Conservation (phyloP, 306 rosid genomes). For the Trifolium subterraneum region DNA sequence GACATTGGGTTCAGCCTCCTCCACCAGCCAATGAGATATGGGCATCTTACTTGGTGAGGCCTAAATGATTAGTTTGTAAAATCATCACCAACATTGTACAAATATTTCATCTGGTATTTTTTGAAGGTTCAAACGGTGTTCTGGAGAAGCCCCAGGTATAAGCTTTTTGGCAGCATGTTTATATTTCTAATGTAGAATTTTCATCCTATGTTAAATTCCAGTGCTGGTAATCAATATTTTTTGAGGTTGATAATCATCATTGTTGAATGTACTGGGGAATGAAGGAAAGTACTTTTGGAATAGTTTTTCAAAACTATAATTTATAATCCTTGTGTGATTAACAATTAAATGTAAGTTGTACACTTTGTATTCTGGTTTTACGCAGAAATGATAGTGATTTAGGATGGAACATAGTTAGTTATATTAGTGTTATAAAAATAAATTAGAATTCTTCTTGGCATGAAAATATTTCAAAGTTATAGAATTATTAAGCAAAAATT, state of each 20-base stretch:
- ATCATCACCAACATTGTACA: constrained; percentile 11
- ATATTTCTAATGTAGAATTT: not conserved
- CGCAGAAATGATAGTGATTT: not conserved
- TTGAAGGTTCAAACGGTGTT: constrained; percentile 20
- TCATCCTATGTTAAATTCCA: not conserved
- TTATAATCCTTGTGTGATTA: not conserved
- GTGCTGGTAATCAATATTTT: not conserved
- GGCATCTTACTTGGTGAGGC: constrained; percentile 82
- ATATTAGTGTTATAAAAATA: not conserved
- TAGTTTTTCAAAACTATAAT: constrained; percentile 1
- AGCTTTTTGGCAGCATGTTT: constrained; percentile 22
- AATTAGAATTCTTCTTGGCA: not conserved
- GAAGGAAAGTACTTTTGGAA: not conserved
- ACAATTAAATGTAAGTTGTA: not conserved
- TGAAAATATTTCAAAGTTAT: not conserved
- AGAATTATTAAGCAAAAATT: not conserved
- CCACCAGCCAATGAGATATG: constrained; percentile 89
- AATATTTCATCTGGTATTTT: not conserved
- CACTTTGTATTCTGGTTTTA: not conserved
- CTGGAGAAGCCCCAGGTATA: not conserved
- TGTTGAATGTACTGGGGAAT: not conserved
- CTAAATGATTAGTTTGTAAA: constrained; percentile 50
- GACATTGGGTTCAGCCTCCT: constrained; percentile 89
- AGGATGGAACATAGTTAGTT: not conserved
- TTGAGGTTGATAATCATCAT: not conserved